These are phyloP conservation scores for Phaffia rhodozyma DNA, from an alignment of 1,284 basidiomycete genomes.

Conservation along the genomic window DNA sequence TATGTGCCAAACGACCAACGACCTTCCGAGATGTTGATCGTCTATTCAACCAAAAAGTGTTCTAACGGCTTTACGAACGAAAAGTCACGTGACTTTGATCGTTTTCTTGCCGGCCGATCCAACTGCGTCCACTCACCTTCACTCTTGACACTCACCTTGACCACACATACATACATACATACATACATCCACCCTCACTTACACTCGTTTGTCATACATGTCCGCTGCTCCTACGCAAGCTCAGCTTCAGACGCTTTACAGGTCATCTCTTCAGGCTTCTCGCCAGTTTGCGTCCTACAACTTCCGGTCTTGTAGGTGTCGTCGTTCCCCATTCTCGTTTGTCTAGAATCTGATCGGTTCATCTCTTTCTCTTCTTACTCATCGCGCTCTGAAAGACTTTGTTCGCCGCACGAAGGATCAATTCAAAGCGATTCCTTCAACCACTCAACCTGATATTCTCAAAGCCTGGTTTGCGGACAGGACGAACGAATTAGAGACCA, in stretches of 20 bases:
- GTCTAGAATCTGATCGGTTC: not conserved
- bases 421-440: conserved; percentile 11
- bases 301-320: conserved; percentile 14
- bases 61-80: too few relatives aligned
- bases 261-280: conserved; percentile 2
- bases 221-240: conserved; percentile 13
- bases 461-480: conserved; percentile 12
- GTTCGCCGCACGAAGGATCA: conserved; percentile 14
- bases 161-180: too few relatives aligned
- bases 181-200: too few relatives aligned
- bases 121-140: too few relatives aligned
- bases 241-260: conserved; percentile 7
- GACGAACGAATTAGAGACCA: conserved; percentile 10
- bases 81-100: too few relatives aligned
- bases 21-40: too few relatives aligned
- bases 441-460: not conserved
- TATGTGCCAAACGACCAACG: too few relatives aligned
- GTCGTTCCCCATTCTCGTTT: not conserved
- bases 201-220: not conserved
- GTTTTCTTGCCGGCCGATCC: too few relatives aligned
- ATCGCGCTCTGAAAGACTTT: conserved; percentile 6
- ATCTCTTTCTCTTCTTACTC: not conserved
- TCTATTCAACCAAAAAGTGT: too few relatives aligned
- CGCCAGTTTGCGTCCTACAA: conserved; percentile 17
- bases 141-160: too few relatives aligned